Percentiles rank a stretch among this genome's conserved stretches.
Conservation (phyloP, 2,329 filamentous ascomycete genomes). For the Setomelanomma holmii region DNA sequence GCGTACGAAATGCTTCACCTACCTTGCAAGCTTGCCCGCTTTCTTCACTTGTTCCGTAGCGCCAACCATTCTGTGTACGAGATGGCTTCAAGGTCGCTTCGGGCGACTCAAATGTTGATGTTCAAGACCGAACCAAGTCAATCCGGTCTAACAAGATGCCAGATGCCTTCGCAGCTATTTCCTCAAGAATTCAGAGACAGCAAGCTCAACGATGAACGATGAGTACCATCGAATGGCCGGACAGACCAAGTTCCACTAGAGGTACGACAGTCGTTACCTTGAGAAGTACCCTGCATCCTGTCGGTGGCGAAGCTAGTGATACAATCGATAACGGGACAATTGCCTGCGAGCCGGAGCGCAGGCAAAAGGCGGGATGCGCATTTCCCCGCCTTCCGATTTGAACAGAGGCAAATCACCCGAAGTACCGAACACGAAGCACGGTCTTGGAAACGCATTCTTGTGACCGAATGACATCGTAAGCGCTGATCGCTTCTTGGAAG, state of each 20-base stretch:
- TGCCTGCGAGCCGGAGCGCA: slow-evolving; percentile 14
- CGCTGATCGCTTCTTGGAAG: slow-evolving; percentile 5
- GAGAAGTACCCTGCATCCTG: no score
- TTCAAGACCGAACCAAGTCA: no score
- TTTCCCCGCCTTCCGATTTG: slow-evolving; percentile 35
- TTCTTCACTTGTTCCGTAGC: not conserved
- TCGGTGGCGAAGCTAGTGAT: no score
- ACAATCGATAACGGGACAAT: slow-evolving; percentile 32
- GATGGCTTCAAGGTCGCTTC: no score
- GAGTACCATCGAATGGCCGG: not conserved
- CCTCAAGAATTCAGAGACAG: no score
- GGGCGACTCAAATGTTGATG: no score
- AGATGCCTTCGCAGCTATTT: no score
- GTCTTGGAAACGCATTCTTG: not conserved
- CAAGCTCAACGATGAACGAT: not conserved
- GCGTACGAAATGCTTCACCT: no score
- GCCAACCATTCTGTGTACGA: not conserved
- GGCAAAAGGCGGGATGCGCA: slow-evolving; percentile 30
- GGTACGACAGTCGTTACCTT: not conserved
- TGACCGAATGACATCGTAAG: slow-evolving; percentile 1
- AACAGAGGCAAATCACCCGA: slow-evolving; percentile 12
- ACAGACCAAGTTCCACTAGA: not conserved
- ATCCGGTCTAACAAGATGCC: no score
- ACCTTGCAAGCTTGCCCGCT: not conserved
- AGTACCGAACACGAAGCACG: not conserved